Base-by-base conservation (phyloP, 495 filamentous ascomycete genomes). In the Penicillium canariense region DNA sequence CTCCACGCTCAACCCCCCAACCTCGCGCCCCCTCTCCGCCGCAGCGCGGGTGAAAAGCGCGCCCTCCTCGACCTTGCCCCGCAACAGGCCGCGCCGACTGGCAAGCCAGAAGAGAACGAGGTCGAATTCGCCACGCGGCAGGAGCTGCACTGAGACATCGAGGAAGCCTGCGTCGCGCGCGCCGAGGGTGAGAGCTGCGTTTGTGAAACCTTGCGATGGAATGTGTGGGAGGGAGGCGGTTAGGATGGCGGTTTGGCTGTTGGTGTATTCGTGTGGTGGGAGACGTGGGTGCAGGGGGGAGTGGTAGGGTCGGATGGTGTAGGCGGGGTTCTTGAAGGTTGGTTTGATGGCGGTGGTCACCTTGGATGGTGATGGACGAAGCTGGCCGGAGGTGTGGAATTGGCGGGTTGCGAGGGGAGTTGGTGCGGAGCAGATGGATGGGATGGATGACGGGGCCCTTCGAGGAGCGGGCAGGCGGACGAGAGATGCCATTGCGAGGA, bases 121-220 rank as follows among this genome's bases (percentile, higher is more conserved):
- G 50, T 87, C 84, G 72, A 96, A 96, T 49, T 83, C 82, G 12
- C 85, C 90, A 25, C 83, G 77, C 23, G 91, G 85, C 48, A 98
- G 81, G 1, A 97, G 68, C 61, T 91, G 93, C 32, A 87, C 81
- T 15, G 87, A 90, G 59, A 91, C 87, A 64, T 94, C 89, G 38
- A 91, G 86, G 71, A 92, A 96, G 43, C 90, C 89, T 25, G 82
- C 83, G 61, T 93, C 89, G 61, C 85, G 84, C 35, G 89, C 88
- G 61, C 92, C 94, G 32, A 87, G 79, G 36, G 82, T 80, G 8
- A 98, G 80, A 3, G 91, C 74, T 8, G 80, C 71, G 26, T 65
- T 59, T 2, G 89, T 87, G 80, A 97, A 97, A 66, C 95, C 94
- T 67, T 91, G 84, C 26, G 69, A 52, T 40, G 91, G 91, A 35